Conservation (phyloP, 257 asterid species). For the Solanum megistacrolobum region DNA sequence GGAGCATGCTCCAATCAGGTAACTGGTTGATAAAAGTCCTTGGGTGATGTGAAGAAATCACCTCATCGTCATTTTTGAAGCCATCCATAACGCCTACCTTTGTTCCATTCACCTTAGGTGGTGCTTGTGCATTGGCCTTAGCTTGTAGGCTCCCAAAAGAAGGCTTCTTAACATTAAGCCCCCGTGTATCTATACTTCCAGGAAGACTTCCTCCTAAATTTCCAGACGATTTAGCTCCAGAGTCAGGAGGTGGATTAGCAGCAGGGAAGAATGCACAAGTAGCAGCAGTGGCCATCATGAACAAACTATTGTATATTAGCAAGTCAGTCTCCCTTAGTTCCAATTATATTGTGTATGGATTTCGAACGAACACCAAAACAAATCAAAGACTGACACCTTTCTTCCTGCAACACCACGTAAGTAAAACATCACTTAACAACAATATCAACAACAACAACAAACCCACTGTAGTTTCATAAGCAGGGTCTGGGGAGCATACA, state of each 20-base stretch:
- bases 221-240: constrained; percentile 54
- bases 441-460: not conserved
- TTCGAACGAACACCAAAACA: constrained; percentile 2
- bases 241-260: constrained; percentile 48
- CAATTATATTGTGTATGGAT: not conserved
- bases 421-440: not conserved
- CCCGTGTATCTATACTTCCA: constrained; percentile 49
- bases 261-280: constrained; percentile 58
- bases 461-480: not conserved
- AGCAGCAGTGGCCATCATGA: constrained; percentile 80
- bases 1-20: constrained; percentile 99
- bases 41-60: constrained; percentile 55
- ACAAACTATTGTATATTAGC: constrained; percentile 8
- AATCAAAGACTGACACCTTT: constrained; percentile 28
- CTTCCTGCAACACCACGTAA: constrained; percentile 11
- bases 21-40: constrained; percentile 87
- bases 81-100: constrained; percentile 77
- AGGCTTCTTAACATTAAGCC: constrained; percentile 48
- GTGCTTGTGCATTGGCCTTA: constrained; percentile 80
- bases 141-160: constrained; percentile 56
- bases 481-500: not conserved
- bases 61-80: constrained; percentile 48
- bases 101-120: constrained; percentile 87
- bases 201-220: constrained; percentile 46
- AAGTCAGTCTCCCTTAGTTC: not conserved